Evolutionary conservation across 176 grass and related monocot species (phyloP), one percentile per base, ranked within the genome.

Genomic region (Cenchrus fungigraminus): DNA sequence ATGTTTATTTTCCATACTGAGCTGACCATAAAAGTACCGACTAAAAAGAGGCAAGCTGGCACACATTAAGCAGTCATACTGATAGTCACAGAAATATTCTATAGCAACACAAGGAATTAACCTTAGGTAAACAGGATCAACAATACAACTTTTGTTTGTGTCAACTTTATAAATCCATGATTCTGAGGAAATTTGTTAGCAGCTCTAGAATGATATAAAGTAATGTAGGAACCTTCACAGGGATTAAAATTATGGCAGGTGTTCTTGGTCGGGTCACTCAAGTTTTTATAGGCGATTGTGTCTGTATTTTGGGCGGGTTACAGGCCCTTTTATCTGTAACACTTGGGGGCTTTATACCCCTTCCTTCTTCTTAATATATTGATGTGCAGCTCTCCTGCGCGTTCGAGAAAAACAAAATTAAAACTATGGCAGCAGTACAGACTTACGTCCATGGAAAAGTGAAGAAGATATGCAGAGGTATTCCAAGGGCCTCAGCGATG

Each of bases 361-460:
- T 25, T 25, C 25, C 25, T 25, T 25, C 25, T 25, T 25, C 25
- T 25, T 25, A 25, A 25, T 25, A 25, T 25, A 25, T 25, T 25
- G 25, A 25, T 25, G 25, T 25, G 25, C 25, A 25, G 25, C 25
- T 25, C 25, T 25, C 25, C 25, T 25, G 25, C 25, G 25, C 25
- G 25, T 25, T 25, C 25, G 25, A 25, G 25, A 25, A 25, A 25
- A 25, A 25, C 25, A 25, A 25, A 25, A 84, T 74, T 42, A 6
- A 73, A 44, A 22, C 46, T 17, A 50, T 77, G 29, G 19, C 29
- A 42, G 34, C 81, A 86, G 79, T 62, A 81, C n/a, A 79, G 72
- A 93, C 96, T 94, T 82, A 98, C 96, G 96, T 98, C 96, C 96
- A 98, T 69, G 96, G 96, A 87, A 98, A 95, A 87, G 96, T 98